Percentiles rank a stretch among this genome's conserved stretches.
Evolutionary conservation across 2,329 filamentous ascomycete genomes (phyloP).

Genomic region (Knufia fluminis): DNA sequence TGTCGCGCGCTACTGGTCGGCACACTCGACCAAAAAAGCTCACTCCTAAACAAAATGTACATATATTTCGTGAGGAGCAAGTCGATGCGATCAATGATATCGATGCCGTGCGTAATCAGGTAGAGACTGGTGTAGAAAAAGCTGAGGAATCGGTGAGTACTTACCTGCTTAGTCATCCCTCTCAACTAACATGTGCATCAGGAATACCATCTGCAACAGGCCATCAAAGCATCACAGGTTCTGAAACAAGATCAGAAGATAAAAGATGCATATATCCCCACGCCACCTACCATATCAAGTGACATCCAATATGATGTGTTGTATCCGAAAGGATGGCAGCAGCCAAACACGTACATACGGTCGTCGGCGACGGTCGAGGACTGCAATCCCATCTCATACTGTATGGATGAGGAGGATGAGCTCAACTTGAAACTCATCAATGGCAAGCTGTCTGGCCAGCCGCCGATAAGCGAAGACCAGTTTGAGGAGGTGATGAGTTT

Average conservation of each 20-base stretch:
- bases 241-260: conserved; percentile 50
- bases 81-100: conserved; percentile 82
- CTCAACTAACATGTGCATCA: conserved; percentile 32
- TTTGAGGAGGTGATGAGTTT: conserved; percentile 93
- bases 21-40: conserved; percentile 57
- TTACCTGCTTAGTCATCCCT: conserved; percentile 16
- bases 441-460: conserved; percentile 54
- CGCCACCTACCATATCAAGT: conserved; percentile 54
- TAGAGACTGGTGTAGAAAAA: conserved; percentile 94
- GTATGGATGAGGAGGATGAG: conserved; percentile 87
- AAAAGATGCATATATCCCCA: conserved; percentile 57
- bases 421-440: conserved; percentile 78
- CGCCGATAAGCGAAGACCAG: conserved; percentile 69
- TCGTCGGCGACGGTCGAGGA: conserved; percentile 98
- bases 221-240: conserved; percentile 54
- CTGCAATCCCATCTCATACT: conserved; percentile 80
- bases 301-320: conserved; percentile 77
- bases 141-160: conserved; percentile 84
- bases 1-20: conserved; percentile 29
- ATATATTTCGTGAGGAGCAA: conserved; percentile 80
- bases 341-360: conserved; percentile 88
- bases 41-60: conserved; percentile 78
- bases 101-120: conserved; percentile 69
- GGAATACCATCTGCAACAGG: conserved; percentile 94
- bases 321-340: conserved; percentile 68